phyloP scores from a whole-genome alignment of 345 rosid genomes.

The Ceriops zippeliana region DNA sequence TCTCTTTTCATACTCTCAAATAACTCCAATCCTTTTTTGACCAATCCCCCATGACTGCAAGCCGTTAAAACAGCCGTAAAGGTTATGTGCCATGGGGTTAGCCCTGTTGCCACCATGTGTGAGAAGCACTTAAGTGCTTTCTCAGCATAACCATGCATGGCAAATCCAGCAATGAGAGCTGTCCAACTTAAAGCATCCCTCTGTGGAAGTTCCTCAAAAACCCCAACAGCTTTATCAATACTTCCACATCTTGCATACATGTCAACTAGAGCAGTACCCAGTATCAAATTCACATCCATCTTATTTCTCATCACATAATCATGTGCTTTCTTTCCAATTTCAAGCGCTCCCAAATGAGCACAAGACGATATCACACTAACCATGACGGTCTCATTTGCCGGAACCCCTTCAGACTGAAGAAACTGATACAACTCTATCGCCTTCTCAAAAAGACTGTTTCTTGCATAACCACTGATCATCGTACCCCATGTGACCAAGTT shows the following conservation, averaged over 20 bases:
- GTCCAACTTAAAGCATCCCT: conserved; percentile 67
- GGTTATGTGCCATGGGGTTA: conserved; percentile 54
- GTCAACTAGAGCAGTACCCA: conserved; percentile 67
- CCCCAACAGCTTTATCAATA: conserved; percentile 44
- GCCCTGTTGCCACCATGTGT: conserved; percentile 43
- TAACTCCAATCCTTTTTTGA: conserved; percentile 50
- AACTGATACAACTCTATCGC: conserved; percentile 49
- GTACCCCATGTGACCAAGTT: conserved; percentile 72
- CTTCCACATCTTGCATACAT: conserved; percentile 76
- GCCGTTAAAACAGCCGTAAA: conserved; percentile 65
- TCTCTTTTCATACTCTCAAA: conserved; percentile 54
- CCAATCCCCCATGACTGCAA: conserved; percentile 72
- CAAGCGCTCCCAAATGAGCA: conserved; percentile 66
- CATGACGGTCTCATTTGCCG: conserved; percentile 66
- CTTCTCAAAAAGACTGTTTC: conserved; percentile 38
- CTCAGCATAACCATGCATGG: conserved; percentile 57
- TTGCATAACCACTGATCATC: conserved; percentile 66
- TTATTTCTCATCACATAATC: conserved; percentile 43
- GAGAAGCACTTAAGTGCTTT: conserved; percentile 46
- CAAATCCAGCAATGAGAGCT: conserved; percentile 60
- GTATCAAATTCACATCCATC: conserved; percentile 45
- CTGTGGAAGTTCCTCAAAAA: conserved; percentile 46
- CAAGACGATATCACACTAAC: conserved; percentile 65
- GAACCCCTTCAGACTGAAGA: conserved; percentile 43
- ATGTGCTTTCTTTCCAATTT: conserved; percentile 51